A percentile compares a stretch with the other conserved stretches of the same genome.
Evolutionary conservation across 208 protist species (phyloP).

Genomic region (Acanthamoeba royreba): DNA sequence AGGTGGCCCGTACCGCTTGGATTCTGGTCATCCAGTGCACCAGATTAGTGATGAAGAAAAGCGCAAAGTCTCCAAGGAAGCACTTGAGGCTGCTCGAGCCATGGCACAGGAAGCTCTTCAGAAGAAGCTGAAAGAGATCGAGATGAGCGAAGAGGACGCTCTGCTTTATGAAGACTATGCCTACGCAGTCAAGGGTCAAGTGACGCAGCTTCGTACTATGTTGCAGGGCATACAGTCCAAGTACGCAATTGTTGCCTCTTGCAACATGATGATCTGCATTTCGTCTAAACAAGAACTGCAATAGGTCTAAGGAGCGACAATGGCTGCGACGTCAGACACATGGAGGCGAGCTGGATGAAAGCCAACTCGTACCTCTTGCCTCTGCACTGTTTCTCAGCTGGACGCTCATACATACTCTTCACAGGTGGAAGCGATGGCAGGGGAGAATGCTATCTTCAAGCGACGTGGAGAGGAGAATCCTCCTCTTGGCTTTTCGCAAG

Average conservation of each 20-base stretch:
- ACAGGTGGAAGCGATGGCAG: conserved; percentile 86
- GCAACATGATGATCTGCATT: conserved; percentile 84
- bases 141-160: conserved; percentile 51
- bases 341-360: conserved; percentile 81
- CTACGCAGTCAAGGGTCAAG: conserved; percentile 35
- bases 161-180: conserved; percentile 51
- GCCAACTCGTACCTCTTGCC: conserved; percentile 82
- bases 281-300: too few species aligned
- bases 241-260: too few species aligned
- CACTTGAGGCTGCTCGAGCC: conserved; percentile 44
- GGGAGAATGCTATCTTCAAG: conserved; percentile 89
- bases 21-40: conserved; percentile 84
- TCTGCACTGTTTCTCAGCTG: too few species aligned
- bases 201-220: conserved; percentile 78
- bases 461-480: conserved; percentile 76
- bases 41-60: conserved; percentile 89
- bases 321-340: conserved; percentile 63
- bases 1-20: conserved; percentile 87
- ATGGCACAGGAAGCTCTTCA: conserved; percentile 52
- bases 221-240: conserved; percentile 81
- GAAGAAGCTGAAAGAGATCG: conserved; percentile 56
- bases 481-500: conserved; percentile 55
- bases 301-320: conserved; percentile 73
- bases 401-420: too few species aligned
- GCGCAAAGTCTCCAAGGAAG: conserved; percentile 79